Base-by-base conservation (phyloP, 2,329 filamentous ascomycete genomes). In the Monascus ruber region DNA sequence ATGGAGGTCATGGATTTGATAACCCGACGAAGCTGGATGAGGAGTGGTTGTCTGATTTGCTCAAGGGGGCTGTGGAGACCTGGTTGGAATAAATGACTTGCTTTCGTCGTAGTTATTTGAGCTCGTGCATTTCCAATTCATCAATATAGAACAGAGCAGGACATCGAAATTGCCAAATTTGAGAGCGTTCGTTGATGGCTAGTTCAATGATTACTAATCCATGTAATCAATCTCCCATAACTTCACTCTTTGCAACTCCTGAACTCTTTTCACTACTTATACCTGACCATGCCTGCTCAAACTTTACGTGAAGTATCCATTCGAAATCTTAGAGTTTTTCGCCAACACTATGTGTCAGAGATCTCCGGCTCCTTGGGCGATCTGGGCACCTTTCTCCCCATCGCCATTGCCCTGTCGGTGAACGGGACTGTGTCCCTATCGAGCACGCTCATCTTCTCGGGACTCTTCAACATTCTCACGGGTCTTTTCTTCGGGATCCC, bases 331-430 rank as follows among this genome's bases (percentile, higher is more conserved):
- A 56, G 64, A 24, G 78, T 73, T 8, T 63, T 83, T 42, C 69
- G 64, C 44, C 58, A 55, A 24, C 69, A 73, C 36, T 76, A 79
- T 45, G 64, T 83, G 10, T 63, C 82, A 36, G 89, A 96, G 66
- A 77, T 96, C 38, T 94, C 89, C 1, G 89, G 89, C 37, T 84
- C 88, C 0, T 73, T 86, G 2, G 89, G 89, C 46, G 89, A 95
- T 57, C 72, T 95, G 33, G 89, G 89, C 46, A 95, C 89, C 2
- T 75, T 94, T 26, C 75, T 94, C 7, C 89, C 88, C 35, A 77
- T 95, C 40, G 84, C 91, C 70, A 85, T 94, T 32, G 85, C 88
- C 2, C 77, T 96, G 26, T 79, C 87, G 0, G 65, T 85, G 26
- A 83, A 85, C 47, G 71, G 74, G 28, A 88, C 84, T 6, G 84